Evolutionary conservation across 1,139 yeast species (phyloP), one percentile per base, ranked within the genome.

Genomic region (Maudiozyma humilis): DNA sequence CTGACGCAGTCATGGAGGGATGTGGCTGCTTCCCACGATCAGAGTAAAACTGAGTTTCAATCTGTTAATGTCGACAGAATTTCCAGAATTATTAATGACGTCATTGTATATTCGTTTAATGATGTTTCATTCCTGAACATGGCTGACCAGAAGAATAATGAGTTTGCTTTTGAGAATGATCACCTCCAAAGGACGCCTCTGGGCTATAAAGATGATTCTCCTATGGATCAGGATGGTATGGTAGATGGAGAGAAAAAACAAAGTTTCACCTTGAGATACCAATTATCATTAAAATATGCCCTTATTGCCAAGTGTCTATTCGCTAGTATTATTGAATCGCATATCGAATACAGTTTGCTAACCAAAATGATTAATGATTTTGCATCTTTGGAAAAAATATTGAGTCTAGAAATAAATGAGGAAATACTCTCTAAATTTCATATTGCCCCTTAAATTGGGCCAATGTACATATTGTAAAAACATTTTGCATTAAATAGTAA

Each of bases 71-170:
- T 49, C 13, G 52, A 49, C 23, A 54, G 47, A 23, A 42, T 60
- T 30, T 62, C 58, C 34, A 54, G 56, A 39, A 42, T 53, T 10
- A 59, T 61, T 27, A 56, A 60, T 41, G 54, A 59, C 25, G 58
- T 61, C 13, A 44, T 60, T 19, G 58, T 60, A 2, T 50, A 55
- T 44, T 56, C 64, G 2, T 61, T 59, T 36, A 61, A 61, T 41
- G 64, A 61, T 44, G 47, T 60, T 4, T 57, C 62, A 4, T 61
- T 56, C 42, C 46, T 61, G 31, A 56, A 56, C 32, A 57, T 60
- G 62, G 47, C 56, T 2, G 47, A 47, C 16, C 47, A 43, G 36
- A 31, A 44, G 4, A 47, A 46, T 7, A 50, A 51, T 38, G 48
- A 44, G 32, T 46, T 48, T 34, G 27, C 42, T 4, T 48, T 49